phyloP scores from a whole-genome alignment of 352 stramenopile genomes.

The Achlya hypogyna region DNA sequence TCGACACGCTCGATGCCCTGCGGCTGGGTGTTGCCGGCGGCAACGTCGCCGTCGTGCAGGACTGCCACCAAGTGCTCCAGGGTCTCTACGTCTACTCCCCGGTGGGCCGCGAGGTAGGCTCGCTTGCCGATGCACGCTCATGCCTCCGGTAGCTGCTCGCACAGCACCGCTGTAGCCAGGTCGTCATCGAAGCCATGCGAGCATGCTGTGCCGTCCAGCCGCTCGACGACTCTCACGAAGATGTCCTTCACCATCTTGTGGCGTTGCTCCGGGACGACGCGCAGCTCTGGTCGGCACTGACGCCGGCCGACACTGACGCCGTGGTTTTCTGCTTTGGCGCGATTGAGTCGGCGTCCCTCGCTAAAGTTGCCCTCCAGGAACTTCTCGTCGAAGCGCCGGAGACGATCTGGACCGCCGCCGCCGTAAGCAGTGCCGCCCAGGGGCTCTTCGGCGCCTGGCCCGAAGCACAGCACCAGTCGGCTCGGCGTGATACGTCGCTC shows the following conservation, averaged over 20 bases:
- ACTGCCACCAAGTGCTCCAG: constrained; percentile 11
- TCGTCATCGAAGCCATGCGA: neutral
- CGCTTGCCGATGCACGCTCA: neutral
- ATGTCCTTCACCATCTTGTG: neutral
- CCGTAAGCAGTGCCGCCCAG: neutral
- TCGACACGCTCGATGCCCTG: neutral
- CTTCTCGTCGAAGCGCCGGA: neutral
- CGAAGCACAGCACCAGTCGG: neutral
- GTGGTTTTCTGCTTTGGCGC: neutral
- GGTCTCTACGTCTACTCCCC: neutral
- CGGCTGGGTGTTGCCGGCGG: neutral
- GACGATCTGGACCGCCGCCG: neutral
- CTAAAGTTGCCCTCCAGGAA: neutral
- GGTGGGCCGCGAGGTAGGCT: neutral
- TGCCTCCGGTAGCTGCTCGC: neutral
- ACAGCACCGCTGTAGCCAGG: neutral
- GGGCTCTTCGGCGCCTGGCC: constrained; percentile 18
- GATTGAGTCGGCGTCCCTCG: neutral
- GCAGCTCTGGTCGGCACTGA: neutral
- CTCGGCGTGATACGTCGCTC: neutral
- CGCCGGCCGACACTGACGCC: neutral
- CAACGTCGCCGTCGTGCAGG: neutral
- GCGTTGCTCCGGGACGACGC: neutral
- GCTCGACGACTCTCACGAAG: neutral
- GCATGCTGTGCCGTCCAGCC: neutral